Conservation (phyloP, 371 early-diverging fungal species). For the Apophysomyces sp. region DNA sequence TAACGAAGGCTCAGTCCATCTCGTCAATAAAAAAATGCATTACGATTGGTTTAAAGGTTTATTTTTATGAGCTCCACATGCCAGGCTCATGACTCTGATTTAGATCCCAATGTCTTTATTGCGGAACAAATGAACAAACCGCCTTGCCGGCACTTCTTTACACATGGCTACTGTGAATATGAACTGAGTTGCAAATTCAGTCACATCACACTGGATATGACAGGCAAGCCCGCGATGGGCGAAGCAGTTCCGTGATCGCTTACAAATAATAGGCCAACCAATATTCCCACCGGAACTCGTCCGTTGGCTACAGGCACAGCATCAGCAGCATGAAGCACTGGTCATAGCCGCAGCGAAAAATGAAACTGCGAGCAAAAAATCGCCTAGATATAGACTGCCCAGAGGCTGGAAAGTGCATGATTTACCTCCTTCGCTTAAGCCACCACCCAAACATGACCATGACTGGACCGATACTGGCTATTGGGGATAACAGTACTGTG, state of each 20-base stretch:
- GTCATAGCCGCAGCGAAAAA: not conserved
- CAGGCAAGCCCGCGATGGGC: not conserved
- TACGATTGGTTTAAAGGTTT: conserved; percentile 49
- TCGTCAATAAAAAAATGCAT: conserved; percentile 33
- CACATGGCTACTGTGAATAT: conserved; percentile 34
- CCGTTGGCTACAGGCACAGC: conserved; percentile 29
- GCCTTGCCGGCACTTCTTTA: conserved; percentile 29
- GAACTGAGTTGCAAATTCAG: conserved; percentile 36
- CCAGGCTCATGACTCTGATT: not conserved
- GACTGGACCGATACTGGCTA: conserved; percentile 25
- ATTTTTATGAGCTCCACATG: not conserved
- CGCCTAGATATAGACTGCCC: conserved; percentile 28
- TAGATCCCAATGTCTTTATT: conserved; percentile 32
- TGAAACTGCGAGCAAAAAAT: not conserved
- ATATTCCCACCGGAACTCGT: conserved; percentile 23
- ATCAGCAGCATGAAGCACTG: not conserved
- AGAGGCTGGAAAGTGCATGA: conserved; percentile 41
- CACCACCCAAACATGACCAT: conserved; percentile 33
- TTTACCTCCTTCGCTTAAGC: conserved; percentile 40
- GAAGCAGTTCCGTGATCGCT: too few species aligned
- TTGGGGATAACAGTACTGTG: conserved; percentile 24
- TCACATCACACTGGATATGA: conserved; percentile 25
- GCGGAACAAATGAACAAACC: conserved; percentile 37
- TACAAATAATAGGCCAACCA: conserved; percentile 14
- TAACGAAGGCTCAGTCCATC: conserved; percentile 32